Base-by-base conservation (phyloP, 768 basidiomycete species). In the Mycena metata region DNA sequence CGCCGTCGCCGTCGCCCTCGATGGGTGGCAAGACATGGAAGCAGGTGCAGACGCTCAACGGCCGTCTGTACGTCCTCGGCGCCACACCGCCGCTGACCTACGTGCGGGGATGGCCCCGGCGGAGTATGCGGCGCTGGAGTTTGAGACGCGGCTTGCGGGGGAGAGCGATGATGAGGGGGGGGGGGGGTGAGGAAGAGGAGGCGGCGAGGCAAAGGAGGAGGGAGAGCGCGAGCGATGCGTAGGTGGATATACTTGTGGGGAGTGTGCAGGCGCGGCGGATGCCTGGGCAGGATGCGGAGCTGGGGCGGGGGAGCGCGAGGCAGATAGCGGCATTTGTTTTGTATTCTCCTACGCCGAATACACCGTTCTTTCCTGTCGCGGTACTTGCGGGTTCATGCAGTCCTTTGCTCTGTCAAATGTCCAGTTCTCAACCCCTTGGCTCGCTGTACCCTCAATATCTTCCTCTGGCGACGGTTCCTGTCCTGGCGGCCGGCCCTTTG, bases 171-270 rank as follows among this genome's bases (percentile, higher is more conserved):
- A 83, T 39, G 84, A 86, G 67, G 75, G 65, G 9, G 74, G 59
- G 36, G 10, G 74, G 60, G 36, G 51, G 57, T 2, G 78, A 81
- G 52, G 85, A 65, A 3, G 78, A 83, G 51, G 85, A 84, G 69
- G 69, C 77, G 50, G 81, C 80, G 69, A 82, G 80, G 81, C 86
- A 79, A 82, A 83, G 74, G 77, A 84, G 84, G 55, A 78, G 85
- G 42, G 83, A 84, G 80, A 79, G 81, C 74, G 79, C 79, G 71
- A 90, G 92, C 57, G 94, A 95, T 74, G 92, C 93, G 5, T 95
- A 94, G 93, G 93, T 95, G 46, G 94, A 95, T 78, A 95, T 95
- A 46, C 79, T 95, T 12, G 93, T 95, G 3, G 89, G 88, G 49
- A 86, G 76, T 16, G 24, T 77, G 52, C 86, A 86, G 70, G 77